Base-by-base conservation (phyloP, 495 filamentous ascomycete species). In the Lophiostoma macrostomum region DNA sequence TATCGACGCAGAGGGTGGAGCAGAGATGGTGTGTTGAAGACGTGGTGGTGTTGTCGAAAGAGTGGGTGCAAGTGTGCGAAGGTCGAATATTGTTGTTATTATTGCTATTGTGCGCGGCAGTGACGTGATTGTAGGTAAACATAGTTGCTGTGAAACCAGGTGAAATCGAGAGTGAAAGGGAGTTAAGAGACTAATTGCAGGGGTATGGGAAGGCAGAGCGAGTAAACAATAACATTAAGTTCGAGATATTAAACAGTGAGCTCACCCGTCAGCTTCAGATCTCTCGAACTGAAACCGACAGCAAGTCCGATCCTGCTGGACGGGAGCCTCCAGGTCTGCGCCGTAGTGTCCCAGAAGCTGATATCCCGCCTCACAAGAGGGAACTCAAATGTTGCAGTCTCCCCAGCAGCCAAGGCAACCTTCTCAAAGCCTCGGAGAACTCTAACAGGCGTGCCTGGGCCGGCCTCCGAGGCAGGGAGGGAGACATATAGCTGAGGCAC, bases 351-450 rank as follows among this genome's bases (percentile, higher is more conserved):
- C 80, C 80, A 84, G 36, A 77, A 74, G 40, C 76, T 78, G 25
- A 84, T 32, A 56, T 84, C 80, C 28, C 74, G 73, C 37, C 72
- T 64, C 24, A 64, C 55, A 27, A 84, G 56, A 5, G 64, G 63
- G 51, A 81, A 79, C 0, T 66, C 70, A 1, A 75, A 73, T 2
- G 57, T 72, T 8, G 67, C 64, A 14, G 56, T 69, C 29, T 69
- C 68, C 13, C 74, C 77, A 0, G 71, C 49, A 13, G 61, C 62
- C 1, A 84, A 52, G 10, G 52, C 60, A 11, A 77, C 49, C 70
- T 82, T 83, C 43, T 72, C 67, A 43, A 83, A 84, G 6, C 80
- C 79, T 13, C 81, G 68, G 31, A 84, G 69, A 62, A 77, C 77
- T 57, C 64, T 71, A 5, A 67, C 71, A 35, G 72, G 79, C 5